These are phyloP conservation scores for Taxawa tesnikishii DNA, from an alignment of 2,329 filamentous ascomycete species.

Conservation along the genomic window DNA sequence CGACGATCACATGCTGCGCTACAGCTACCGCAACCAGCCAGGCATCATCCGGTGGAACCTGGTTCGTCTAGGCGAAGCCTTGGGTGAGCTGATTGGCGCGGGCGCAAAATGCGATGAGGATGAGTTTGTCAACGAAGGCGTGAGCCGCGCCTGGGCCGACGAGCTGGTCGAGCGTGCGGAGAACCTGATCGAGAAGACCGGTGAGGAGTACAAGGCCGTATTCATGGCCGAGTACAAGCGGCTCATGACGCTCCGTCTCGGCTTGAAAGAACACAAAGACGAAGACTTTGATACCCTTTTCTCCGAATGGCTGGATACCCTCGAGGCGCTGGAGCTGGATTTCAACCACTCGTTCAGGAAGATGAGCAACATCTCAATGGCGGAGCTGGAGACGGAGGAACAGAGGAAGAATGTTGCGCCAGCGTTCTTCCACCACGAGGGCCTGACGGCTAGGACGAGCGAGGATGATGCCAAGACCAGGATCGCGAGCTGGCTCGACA, in stretches of 20 bases:
- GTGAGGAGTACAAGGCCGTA: constrained; percentile 78
- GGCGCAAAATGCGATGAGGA: constrained; percentile 60
- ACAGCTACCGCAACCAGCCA: constrained; percentile 88
- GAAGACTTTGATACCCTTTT: constrained; percentile 71
- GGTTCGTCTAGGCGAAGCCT: constrained; percentile 74
- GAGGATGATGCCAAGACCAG: constrained; percentile 54
- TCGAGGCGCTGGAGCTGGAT: constrained; percentile 75
- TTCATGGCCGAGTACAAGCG: constrained; percentile 85
- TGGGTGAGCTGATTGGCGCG: constrained; percentile 79
- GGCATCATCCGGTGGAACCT: constrained; percentile 99
- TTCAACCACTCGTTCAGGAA: constrained; percentile 91
- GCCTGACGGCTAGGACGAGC: constrained; percentile 43
- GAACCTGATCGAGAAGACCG: constrained; percentile 63
- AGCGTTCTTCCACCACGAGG: constrained; percentile 71
- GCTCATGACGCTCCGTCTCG: constrained; percentile 69
- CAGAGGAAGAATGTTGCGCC: constrained; percentile 51
- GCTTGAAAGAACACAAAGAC: constrained; percentile 56
- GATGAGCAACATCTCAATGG: constrained; percentile 51
- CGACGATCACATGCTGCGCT: constrained; percentile 77
- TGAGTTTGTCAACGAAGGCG: constrained; percentile 59
- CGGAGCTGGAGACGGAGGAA: constrained; percentile 52
- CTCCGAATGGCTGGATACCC: constrained; percentile 66
- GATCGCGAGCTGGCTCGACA: constrained; percentile 68
- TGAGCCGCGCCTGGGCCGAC: constrained; percentile 54
- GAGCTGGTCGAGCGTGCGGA: constrained; percentile 71